These are phyloP conservation scores for Apocynum venetum DNA, from an alignment of 257 asterid genomes.

Conservation along the genomic window DNA sequence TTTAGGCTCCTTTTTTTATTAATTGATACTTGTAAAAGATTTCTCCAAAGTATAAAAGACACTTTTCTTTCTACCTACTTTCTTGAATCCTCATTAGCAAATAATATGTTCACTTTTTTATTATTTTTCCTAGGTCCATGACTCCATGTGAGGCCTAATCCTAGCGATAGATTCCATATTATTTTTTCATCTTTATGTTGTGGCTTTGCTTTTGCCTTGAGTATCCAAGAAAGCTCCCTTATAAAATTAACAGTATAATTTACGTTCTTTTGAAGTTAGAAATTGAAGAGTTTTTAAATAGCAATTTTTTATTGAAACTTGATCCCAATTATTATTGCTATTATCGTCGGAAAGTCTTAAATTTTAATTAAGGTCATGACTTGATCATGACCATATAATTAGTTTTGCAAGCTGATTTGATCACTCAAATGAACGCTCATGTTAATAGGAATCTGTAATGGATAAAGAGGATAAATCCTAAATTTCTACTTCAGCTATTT, in stretches of 20 bases:
- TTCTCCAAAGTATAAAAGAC: not conserved
- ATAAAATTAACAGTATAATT: not conserved
- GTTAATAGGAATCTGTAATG: not conserved
- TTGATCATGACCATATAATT: not conserved
- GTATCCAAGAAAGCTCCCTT: not conserved
- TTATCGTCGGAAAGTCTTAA: not conserved
- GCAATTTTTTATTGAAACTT: not conserved
- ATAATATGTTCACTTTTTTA: not conserved
- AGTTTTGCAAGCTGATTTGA: not conserved
- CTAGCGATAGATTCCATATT: not conserved
- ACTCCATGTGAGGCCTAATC: not conserved
- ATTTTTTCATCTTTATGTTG: not conserved
- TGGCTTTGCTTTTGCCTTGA: not conserved
- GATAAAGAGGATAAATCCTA: not conserved
- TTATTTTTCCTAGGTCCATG: not conserved
- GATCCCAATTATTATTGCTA: not conserved
- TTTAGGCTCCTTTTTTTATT: not conserved
- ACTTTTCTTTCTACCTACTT: not conserved
- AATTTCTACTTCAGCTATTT: not conserved
- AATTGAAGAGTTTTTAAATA: not conserved
- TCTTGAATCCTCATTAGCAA: conserved; percentile 1
- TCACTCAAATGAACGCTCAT: not conserved
- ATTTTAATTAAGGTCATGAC: not conserved
- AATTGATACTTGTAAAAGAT: not conserved
- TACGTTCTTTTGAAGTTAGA: not conserved